phyloP scores from a whole-genome alignment of 176 grass and related monocot species.

The Hordeum marinum region DNA sequence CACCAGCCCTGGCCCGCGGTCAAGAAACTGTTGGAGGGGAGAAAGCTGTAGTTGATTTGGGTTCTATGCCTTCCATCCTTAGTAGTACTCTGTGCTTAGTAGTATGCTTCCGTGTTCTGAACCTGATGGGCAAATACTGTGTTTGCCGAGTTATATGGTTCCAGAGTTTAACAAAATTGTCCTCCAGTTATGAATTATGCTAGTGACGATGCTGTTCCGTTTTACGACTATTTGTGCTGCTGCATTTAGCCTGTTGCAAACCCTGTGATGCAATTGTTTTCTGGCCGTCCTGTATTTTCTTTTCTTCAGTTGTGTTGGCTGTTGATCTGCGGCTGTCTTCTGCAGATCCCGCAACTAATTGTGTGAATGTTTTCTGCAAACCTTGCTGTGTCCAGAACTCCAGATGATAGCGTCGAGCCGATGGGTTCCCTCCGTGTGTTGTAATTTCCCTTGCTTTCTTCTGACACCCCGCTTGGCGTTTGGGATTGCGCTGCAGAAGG shows the following conservation, averaged over 20 bases:
- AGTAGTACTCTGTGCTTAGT: background rate
- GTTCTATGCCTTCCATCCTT: background rate
- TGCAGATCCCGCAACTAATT: background rate
- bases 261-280: background rate
- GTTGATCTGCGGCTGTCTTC: background rate
- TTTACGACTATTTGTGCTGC: background rate
- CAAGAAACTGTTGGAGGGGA: background rate
- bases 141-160: background rate
- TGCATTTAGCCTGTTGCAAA: background rate
- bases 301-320: background rate
- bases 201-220: background rate
- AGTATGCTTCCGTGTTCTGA: background rate
- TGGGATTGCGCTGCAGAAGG: too few species aligned
- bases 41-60: background rate
- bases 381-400: background rate
- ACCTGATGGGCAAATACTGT: background rate
- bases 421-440: too few species aligned
- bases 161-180: background rate
- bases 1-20: constrained; percentile 32
- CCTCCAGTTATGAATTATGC: background rate
- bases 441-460: too few species aligned
- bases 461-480: too few species aligned
- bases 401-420: too few species aligned
- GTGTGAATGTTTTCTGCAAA: too few species aligned
- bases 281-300: too few species aligned